A percentile compares a stretch with the other conserved stretches of the same genome.
phyloP scores from a whole-genome alignment of 2,329 filamentous ascomycete species.

The Amauroascus niger region DNA sequence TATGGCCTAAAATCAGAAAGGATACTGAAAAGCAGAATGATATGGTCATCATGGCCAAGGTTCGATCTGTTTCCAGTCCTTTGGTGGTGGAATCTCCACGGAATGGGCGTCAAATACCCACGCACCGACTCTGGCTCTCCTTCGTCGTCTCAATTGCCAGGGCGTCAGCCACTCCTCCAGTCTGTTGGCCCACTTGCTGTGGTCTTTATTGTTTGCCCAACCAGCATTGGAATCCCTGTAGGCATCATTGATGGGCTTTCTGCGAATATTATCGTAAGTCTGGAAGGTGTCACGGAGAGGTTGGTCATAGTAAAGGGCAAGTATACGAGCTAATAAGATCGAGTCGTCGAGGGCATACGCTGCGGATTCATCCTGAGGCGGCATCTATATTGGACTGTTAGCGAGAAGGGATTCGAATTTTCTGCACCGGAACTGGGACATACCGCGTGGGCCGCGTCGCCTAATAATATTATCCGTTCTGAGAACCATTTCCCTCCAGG shows the following conservation, averaged over 20 bases:
- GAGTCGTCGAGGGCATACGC: slow-evolving; percentile 39
- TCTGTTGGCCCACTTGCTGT: slow-evolving; percentile 28
- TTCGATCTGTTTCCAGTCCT: slow-evolving; percentile 10
- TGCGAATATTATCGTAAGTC: slow-evolving; percentile 32
- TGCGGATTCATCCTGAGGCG: slow-evolving; percentile 39
- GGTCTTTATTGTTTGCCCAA: slow-evolving; percentile 35
- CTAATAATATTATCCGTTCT: slow-evolving; percentile 35
- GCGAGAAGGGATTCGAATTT: neutral
- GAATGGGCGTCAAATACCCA: slow-evolving; percentile 33
- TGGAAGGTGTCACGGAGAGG: slow-evolving; percentile 28
- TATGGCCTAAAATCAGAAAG: neutral
- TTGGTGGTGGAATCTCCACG: slow-evolving; percentile 24
- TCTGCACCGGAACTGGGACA: slow-evolving; percentile 12
- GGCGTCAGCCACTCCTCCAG: slow-evolving; percentile 35
- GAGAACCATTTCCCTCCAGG: slow-evolving; percentile 33
- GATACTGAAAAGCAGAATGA: too few relatives aligned
- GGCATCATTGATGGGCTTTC: slow-evolving; percentile 31
- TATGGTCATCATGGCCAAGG: neutral
- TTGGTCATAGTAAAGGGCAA: slow-evolving; percentile 28
- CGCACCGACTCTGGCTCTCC: slow-evolving; percentile 23
- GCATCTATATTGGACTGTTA: slow-evolving; percentile 31
- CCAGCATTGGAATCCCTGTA: slow-evolving; percentile 33
- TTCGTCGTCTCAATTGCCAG: slow-evolving; percentile 25
- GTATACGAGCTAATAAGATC: slow-evolving; percentile 35
- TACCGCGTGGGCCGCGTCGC: slow-evolving; percentile 42